Percentiles rank a stretch among this genome's conserved stretches.
Evolutionary conservation across 2,329 filamentous ascomycete species (phyloP).

Genomic region (Diaporthe citri): DNA sequence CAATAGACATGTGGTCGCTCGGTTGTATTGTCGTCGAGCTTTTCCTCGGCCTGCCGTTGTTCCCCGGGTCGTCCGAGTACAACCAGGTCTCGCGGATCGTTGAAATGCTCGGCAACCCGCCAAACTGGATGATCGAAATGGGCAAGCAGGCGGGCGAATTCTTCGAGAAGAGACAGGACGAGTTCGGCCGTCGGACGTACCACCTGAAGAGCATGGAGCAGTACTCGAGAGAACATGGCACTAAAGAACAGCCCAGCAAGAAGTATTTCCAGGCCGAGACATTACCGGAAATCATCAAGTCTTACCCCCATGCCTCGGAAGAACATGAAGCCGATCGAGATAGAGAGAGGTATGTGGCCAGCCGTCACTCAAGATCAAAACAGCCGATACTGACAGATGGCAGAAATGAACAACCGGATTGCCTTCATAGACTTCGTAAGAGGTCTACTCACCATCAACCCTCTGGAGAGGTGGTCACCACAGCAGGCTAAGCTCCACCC

Average conservation of each 20-base stretch:
- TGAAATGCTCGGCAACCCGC: slow-evolving; percentile 96
- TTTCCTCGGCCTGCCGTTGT: slow-evolving; percentile 92
- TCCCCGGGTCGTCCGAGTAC: slow-evolving; percentile 98
- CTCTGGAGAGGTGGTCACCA: slow-evolving; percentile 95
- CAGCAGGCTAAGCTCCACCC: slow-evolving; percentile 97
- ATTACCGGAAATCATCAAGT: slow-evolving; percentile 95
- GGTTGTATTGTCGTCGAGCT: slow-evolving; percentile 98
- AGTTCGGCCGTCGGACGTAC: slow-evolving; percentile 92
- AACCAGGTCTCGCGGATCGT: slow-evolving; percentile 98
- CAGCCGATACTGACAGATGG: slow-evolving; percentile 42
- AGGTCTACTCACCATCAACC: slow-evolving; percentile 92
- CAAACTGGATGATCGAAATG: slow-evolving; percentile 99
- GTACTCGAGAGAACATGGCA: slow-evolving; percentile 93
- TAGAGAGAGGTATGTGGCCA: slow-evolving; percentile 83
- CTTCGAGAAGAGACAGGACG: slow-evolving; percentile 92
- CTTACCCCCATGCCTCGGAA: slow-evolving; percentile 98
- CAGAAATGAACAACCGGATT: slow-evolving; percentile 98
- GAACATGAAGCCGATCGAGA: slow-evolving; percentile 98
- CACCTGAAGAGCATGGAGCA: slow-evolving; percentile 97
- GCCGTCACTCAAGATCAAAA: slow-evolving; percentile 23
- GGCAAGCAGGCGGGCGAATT: slow-evolving; percentile 98
- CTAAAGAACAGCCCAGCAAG: slow-evolving; percentile 99
- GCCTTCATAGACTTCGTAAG: slow-evolving; percentile 99
- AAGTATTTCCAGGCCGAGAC: slow-evolving; percentile 98
- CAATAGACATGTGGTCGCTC: slow-evolving; percentile 99